phyloP scores from a whole-genome alignment of 2,329 filamentous ascomycete species.

The Nothomitra cinnamomea region DNA sequence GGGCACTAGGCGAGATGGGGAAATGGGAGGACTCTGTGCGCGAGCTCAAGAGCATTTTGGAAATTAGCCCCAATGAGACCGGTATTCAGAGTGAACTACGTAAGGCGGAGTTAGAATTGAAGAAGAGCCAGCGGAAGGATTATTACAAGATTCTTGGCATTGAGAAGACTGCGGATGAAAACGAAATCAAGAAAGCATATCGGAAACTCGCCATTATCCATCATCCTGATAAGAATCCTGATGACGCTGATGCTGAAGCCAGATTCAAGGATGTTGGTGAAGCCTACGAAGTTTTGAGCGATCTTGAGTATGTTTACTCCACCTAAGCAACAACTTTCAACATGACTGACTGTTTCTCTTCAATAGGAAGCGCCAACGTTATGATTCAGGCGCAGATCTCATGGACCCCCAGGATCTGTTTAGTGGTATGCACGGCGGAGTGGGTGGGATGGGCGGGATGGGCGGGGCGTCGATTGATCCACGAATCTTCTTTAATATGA shows the following conservation, averaged over 20 bases:
- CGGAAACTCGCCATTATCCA: slow-evolving; percentile 84
- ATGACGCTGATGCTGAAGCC: slow-evolving; percentile 62
- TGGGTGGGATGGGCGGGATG: slow-evolving; percentile 26
- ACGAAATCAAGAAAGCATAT: slow-evolving; percentile 92
- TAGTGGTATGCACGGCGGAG: slow-evolving; percentile 25
- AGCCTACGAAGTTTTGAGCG: slow-evolving; percentile 88
- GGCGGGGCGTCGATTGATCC: slow-evolving; percentile 22
- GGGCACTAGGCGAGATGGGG: slow-evolving; percentile 67
- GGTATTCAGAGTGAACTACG: slow-evolving; percentile 70
- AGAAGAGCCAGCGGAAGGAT: slow-evolving; percentile 94
- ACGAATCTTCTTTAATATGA: slow-evolving; percentile 22
- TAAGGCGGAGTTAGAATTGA: slow-evolving; percentile 82
- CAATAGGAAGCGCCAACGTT: slow-evolving; percentile 64
- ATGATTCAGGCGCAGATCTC: slow-evolving; percentile 85
- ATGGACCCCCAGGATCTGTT: slow-evolving; percentile 81
- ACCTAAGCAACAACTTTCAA: slow-evolving; percentile 8
- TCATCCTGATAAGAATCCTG: slow-evolving; percentile 92
- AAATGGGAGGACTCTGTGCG: slow-evolving; percentile 84
- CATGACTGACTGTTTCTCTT: not conserved
- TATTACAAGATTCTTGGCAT: slow-evolving; percentile 96
- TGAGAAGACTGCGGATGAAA: slow-evolving; percentile 67
- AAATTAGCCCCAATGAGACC: slow-evolving; percentile 67
- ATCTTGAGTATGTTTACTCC: slow-evolving; percentile 56
- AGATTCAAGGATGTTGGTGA: slow-evolving; percentile 97
- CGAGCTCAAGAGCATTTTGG: slow-evolving; percentile 74